Evolutionary conservation across 2,329 filamentous ascomycete species (phyloP), one percentile per base, ranked within the genome.

Genomic region (Microdochium bolleyi): DNA sequence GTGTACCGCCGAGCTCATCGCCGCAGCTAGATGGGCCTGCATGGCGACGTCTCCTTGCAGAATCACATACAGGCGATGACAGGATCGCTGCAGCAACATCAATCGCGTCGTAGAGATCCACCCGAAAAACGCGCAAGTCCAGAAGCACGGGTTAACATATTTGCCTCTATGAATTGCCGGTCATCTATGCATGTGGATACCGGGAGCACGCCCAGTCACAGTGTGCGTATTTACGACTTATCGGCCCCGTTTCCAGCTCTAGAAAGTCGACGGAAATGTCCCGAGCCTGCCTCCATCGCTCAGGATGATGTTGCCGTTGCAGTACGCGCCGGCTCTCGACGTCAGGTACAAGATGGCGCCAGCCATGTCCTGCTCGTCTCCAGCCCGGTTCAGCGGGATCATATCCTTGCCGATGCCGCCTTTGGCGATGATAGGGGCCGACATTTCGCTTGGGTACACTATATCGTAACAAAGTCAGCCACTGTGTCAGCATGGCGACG

Each of bases 331-430:
- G 2, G 84, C 83, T 56, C 77, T 70, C 49, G 80, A 82, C 3
- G 80, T 80, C 62, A 89, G 71, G 70, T 83, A 88, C 50, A 89
- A 63, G 24, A 88, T 75, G 49, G 80, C 72, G 1, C 84, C 84
- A 1, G 77, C 80, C 72, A 89, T 81, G 60, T 87, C 85, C 58
- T 81, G 68, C 54, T 82, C 76, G 41, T 78, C 74, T 1, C 85
- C 85, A 55, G 79, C 73, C 48, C 84, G 72, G 41, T 77, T 76
- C n/a, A 83, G 67, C 0, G 84, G 85, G 46, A 84, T 73, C 50
- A 72, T 64, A 1, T 67, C 67, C 55, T 68, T 74, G 14, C 71
- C 68, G 24, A 64, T 62, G 21, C 68, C 70, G 4, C 70, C 67
- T 13, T 62, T 59, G 53, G 69, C 57, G 52, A 82, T 73, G 54